These are phyloP conservation scores for Talaromyces thailandensis DNA, from an alignment of 495 filamentous ascomycete genomes.

Conservation along the genomic window DNA sequence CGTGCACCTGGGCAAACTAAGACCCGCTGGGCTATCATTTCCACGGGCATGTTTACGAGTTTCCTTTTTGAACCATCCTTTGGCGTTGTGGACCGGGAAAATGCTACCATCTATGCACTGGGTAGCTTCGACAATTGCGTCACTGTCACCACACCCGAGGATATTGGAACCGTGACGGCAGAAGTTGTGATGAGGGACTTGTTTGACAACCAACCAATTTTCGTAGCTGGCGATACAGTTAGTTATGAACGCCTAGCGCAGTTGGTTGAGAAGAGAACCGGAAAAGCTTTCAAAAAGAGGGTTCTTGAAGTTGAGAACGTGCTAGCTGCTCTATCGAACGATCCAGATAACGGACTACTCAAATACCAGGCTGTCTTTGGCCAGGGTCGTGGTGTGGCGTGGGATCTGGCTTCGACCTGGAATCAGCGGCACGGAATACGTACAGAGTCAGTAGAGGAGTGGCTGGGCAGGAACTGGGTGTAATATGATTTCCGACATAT, in stretches of 20 bases:
- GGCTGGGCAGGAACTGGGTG: slow-evolving; percentile 10
- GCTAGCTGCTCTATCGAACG: slow-evolving; percentile 25
- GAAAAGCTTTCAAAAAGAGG: slow-evolving; percentile 32
- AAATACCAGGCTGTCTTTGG: slow-evolving; percentile 57
- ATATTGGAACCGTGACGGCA: slow-evolving; percentile 51
- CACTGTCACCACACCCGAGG: slow-evolving; percentile 46
- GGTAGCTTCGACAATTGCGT: slow-evolving; percentile 47
- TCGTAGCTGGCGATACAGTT: slow-evolving; percentile 50
- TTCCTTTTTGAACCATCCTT: slow-evolving; percentile 51
- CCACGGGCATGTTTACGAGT: slow-evolving; percentile 55
- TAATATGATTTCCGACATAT: background rate
- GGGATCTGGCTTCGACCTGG: slow-evolving; percentile 41
- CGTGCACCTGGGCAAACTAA: slow-evolving; percentile 24
- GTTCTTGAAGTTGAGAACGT: slow-evolving; percentile 32
- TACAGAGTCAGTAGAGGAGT: slow-evolving; percentile 32
- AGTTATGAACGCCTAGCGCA: slow-evolving; percentile 42
- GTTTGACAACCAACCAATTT: slow-evolving; percentile 23
- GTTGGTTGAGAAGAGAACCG: slow-evolving; percentile 32
- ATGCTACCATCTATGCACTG: slow-evolving; percentile 35
- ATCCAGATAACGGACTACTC: slow-evolving; percentile 38
- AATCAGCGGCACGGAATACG: slow-evolving; percentile 36
- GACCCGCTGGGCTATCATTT: slow-evolving; percentile 49
- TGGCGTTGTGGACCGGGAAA: slow-evolving; percentile 39
- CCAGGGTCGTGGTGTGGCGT: slow-evolving; percentile 45
- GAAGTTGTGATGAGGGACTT: slow-evolving; percentile 33